A percentile compares a stretch with the other conserved stretches of the same genome.
These are phyloP conservation scores for Collybia nuda DNA, from an alignment of 768 basidiomycete species.

Conservation along the genomic window DNA sequence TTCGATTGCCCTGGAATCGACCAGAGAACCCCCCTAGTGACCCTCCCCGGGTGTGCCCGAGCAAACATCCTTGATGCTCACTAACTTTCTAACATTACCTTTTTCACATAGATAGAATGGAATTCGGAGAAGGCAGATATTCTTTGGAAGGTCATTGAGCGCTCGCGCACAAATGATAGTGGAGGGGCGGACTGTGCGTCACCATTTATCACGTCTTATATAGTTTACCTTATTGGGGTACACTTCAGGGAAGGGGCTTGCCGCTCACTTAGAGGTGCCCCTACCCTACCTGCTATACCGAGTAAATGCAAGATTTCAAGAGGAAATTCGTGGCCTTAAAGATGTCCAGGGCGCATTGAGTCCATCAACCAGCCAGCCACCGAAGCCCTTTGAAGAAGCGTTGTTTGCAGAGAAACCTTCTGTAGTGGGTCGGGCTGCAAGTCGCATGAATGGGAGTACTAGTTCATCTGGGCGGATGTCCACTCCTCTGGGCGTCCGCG, in stretches of 20 bases:
- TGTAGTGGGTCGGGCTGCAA: conserved; percentile 24
- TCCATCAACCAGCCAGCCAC: conserved; percentile 39
- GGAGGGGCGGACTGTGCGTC: conserved; percentile 78
- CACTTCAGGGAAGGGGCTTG: conserved; percentile 76
- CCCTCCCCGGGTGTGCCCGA: conserved; percentile 62
- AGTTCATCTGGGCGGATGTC: conserved; percentile 42
- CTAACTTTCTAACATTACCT: neutral
- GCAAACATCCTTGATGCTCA: too few relatives aligned
- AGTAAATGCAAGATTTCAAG: conserved; percentile 81
- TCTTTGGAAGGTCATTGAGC: conserved; percentile 85
- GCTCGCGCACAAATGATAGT: conserved; percentile 70
- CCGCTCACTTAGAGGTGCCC: conserved; percentile 76
- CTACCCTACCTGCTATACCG: conserved; percentile 84
- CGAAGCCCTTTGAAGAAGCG: conserved; percentile 26
- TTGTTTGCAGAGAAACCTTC: conserved; percentile 25
- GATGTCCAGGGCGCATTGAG: conserved; percentile 66
- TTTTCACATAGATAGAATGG: conserved; percentile 72
- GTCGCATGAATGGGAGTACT: conserved; percentile 30
- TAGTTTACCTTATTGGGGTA: conserved; percentile 3
- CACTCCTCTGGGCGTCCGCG: conserved; percentile 66
- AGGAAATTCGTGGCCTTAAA: conserved; percentile 78
- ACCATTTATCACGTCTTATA: conserved; percentile 1
- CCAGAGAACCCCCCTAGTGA: conserved; percentile 68
- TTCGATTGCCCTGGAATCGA: conserved; percentile 76
- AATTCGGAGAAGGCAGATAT: conserved; percentile 80